Conservation (phyloP, 1,284 basidiomycete species). For the Boletus sp. region DNA sequence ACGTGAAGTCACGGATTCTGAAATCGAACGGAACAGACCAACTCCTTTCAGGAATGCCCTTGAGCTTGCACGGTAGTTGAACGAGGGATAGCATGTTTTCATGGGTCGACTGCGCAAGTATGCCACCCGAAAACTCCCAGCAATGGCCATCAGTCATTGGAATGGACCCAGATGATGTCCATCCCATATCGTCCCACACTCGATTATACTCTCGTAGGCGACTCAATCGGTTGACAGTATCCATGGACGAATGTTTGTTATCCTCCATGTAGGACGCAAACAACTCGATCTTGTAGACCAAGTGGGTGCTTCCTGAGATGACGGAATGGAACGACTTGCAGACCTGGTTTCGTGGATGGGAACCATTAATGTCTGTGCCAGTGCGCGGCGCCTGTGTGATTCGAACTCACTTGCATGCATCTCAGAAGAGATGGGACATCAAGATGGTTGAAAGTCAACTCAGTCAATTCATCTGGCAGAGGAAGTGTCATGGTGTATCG, state of each 20-base stretch:
- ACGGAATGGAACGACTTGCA: slow-evolving; percentile 41
- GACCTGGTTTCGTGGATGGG: slow-evolving; percentile 36
- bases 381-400: too few relatives aligned
- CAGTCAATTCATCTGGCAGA: slow-evolving; percentile 25
- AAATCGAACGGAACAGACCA: slow-evolving; percentile 47
- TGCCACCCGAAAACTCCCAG: slow-evolving; percentile 60
- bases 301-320: slow-evolving; percentile 35
- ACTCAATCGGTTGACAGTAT: slow-evolving; percentile 36
- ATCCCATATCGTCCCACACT: slow-evolving; percentile 45
- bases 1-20: slow-evolving; percentile 52
- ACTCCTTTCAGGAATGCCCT: slow-evolving; percentile 42
- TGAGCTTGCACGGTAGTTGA: slow-evolving; percentile 47
- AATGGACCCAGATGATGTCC: slow-evolving; percentile 34
- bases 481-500: slow-evolving; percentile 18
- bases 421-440: slow-evolving; percentile 27
- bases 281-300: slow-evolving; percentile 54
- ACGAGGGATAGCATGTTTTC: slow-evolving; percentile 35
- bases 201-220: slow-evolving; percentile 40
- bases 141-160: slow-evolving; percentile 37
- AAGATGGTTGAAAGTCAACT: slow-evolving; percentile 19
- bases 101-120: slow-evolving; percentile 44
- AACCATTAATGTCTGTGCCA: too few relatives aligned
- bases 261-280: slow-evolving; percentile 45
- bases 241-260: slow-evolving; percentile 32
- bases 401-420: slow-evolving; percentile 26